phyloP scores from a whole-genome alignment of 805 yeast species.

The Lipomyces sp. region DNA sequence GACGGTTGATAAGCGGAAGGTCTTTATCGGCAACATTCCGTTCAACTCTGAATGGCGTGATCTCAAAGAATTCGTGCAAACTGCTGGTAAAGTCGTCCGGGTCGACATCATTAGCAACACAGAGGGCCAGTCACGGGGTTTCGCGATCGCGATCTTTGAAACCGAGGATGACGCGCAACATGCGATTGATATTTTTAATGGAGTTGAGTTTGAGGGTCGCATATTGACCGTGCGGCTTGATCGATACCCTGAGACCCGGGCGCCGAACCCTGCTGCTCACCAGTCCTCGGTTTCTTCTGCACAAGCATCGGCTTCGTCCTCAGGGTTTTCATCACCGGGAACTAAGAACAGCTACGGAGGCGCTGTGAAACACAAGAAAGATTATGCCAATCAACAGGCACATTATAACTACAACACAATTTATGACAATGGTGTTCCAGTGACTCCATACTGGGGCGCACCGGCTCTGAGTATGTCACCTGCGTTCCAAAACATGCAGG shows the following conservation, averaged over 20 bases:
- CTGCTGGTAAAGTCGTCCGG: slow-evolving; percentile 41
- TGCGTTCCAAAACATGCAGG: slow-evolving; percentile 17
- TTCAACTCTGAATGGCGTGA: slow-evolving; percentile 44
- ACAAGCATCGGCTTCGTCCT: slow-evolving; percentile 20
- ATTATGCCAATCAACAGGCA: slow-evolving; percentile 6
- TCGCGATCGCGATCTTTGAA: slow-evolving; percentile 64
- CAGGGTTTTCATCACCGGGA: slow-evolving; percentile 15
- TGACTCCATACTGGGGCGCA: slow-evolving; percentile 1
- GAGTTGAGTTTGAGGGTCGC: slow-evolving; percentile 62
- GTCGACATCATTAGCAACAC: slow-evolving; percentile 50
- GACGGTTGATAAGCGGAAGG: slow-evolving; percentile 41
- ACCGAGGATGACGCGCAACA: slow-evolving; percentile 53
- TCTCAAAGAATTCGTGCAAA: slow-evolving; percentile 41
- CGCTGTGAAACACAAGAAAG: slow-evolving; percentile 4
- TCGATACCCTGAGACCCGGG: slow-evolving; percentile 50
- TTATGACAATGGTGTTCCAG: not conserved
- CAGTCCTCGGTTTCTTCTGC: slow-evolving; percentile 11
- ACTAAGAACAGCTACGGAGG: slow-evolving; percentile 5
- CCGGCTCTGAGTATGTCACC: slow-evolving; percentile 1
- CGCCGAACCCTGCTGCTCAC: not conserved
- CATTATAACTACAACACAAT: slow-evolving; percentile 13
- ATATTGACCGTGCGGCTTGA: slow-evolving; percentile 65
- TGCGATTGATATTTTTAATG: slow-evolving; percentile 58
- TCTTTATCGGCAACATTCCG: slow-evolving; percentile 47
- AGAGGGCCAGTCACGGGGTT: slow-evolving; percentile 58